Base-by-base conservation (phyloP, 306 rosid species). In the Fragaria iinumae region DNA sequence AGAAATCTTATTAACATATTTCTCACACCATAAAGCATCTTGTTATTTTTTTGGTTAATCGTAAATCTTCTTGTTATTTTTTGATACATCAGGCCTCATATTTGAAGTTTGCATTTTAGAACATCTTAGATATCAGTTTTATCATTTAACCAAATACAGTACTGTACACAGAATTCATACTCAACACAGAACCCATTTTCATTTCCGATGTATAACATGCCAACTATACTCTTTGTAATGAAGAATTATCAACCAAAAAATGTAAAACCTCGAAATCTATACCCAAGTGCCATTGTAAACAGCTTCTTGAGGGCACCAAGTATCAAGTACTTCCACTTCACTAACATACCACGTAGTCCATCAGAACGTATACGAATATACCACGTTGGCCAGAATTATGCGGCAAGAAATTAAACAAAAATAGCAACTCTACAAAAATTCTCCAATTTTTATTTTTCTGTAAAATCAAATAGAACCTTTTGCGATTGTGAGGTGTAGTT, bases 301-400 rank as follows among this genome's bases (percentile, higher is more conserved):
- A 5, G 7, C 41, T 38, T 6, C 41, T 38, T 38, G 8, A 38
- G 41, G 36, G 36, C 32, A 29, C 32, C 32, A 29, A 29, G 32
- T 29, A 29, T 29, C 32, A 29, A 29, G 32, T 29, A 29, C 32
- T 29, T 29, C 32, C 32, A 29, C 32, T 29, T 29, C 32, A 29
- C 32, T 29, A 2, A 29, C 1, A 74, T 60, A 5, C 77, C 77
- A 43, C 77, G 44, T 74, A 27, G 27, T 27, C 27, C 27, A 27
- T 27, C 27, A 27, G 34, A 32, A 2, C 34, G 34, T 32, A 2
- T 32, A 38, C 12, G 56, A 27, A 43, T 59, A 74, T 60, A 5
- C 77, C 77, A 43, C 77, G 44, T 74, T 11, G 44, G 69, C 29
- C 17, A 17, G 18, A 74, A 43, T 74, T 43, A 23, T 17, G 45